Percentiles rank a stretch among this genome's conserved stretches.
Conservation (phyloP, 441 rosid species). For the Hura crepitans region DNA sequence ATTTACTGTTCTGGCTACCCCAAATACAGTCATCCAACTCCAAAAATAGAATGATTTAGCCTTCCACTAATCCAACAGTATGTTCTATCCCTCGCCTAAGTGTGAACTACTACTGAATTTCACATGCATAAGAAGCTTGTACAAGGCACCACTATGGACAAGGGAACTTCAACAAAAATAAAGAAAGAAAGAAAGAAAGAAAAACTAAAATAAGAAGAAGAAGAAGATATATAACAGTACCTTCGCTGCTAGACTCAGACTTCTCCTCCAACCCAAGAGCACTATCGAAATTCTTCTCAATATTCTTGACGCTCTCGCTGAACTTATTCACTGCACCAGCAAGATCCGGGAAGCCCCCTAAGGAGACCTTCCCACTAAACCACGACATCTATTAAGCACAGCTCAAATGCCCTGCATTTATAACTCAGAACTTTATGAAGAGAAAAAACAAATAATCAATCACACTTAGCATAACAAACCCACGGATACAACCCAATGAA, state of each 20-base stretch:
- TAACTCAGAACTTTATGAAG: background rate
- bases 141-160: background rate
- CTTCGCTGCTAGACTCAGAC: conserved; percentile 54
- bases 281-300: conserved; percentile 90
- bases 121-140: conserved; percentile 1
- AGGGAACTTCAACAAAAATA: background rate
- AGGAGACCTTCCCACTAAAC: conserved; percentile 82
- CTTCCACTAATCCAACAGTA: background rate
- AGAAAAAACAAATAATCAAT: conserved; percentile 6
- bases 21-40: background rate
- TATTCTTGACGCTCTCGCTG: conserved; percentile 97
- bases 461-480: conserved; percentile 3
- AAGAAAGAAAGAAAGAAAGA: background rate
- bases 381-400: conserved; percentile 63
- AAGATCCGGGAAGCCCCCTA: conserved; percentile 91
- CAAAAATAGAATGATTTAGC: background rate
- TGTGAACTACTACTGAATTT: background rate
- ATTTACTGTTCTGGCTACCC: background rate
- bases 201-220: background rate
- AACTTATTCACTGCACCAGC: conserved; percentile 97
- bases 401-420: conserved; percentile 34
- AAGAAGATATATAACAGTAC: conserved; percentile 23
- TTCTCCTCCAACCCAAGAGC: conserved; percentile 93
- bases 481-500: background rate
- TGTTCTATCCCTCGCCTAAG: background rate